Evolutionary conservation across 352 stramenopile species (phyloP).

Genomic region (Blastocystis sp.): DNA sequence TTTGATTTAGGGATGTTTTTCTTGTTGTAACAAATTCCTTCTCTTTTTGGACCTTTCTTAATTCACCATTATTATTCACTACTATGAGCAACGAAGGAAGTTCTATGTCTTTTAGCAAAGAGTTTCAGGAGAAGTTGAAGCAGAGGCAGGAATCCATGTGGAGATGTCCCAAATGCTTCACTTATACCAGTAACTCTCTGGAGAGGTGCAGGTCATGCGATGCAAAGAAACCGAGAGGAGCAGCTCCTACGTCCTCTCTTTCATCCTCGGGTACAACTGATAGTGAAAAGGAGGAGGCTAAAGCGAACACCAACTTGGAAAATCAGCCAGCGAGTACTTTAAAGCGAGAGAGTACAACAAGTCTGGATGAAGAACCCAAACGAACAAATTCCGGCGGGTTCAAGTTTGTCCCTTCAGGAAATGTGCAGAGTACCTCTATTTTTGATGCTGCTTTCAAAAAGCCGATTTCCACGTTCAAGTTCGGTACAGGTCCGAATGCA

Average conservation of each 20-base stretch:
- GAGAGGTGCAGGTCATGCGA: neutral
- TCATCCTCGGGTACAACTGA: neutral
- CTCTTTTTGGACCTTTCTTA: neutral
- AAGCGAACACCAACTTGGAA: neutral
- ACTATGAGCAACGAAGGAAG: neutral
- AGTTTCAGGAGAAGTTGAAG: conserved; percentile 5
- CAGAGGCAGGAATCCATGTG: neutral
- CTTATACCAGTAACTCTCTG: neutral
- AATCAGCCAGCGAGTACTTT: neutral
- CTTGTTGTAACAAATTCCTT: neutral
- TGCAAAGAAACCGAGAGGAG: neutral
- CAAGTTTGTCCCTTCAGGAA: neutral
- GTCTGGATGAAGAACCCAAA: neutral
- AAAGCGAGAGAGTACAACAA: neutral
- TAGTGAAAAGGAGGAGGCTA: neutral
- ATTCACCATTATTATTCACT: neutral
- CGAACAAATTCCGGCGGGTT: neutral
- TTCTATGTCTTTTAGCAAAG: conserved; percentile 18
- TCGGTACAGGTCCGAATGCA: neutral
- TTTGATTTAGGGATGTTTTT: conserved; percentile 2
- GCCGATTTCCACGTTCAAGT: neutral
- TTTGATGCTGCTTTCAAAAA: neutral
- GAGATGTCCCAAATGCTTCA: neutral
- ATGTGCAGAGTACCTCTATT: neutral
- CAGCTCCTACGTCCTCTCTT: neutral